These are phyloP conservation scores for Euphorbia schlechtendalii DNA, from an alignment of 441 rosid genomes.

Conservation along the genomic window DNA sequence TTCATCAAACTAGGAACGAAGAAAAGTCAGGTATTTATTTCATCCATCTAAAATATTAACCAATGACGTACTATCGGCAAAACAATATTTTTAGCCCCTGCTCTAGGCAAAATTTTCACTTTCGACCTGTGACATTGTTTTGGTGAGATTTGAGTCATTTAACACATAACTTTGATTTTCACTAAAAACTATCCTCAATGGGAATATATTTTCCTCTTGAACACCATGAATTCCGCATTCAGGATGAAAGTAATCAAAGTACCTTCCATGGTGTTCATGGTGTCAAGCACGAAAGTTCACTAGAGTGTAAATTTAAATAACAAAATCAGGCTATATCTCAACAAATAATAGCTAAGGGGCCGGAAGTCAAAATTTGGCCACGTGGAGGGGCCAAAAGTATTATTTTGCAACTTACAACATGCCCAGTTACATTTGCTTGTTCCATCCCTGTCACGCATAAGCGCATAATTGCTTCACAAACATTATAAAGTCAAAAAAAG, in stretches of 20 bases:
- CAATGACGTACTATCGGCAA: neutral
- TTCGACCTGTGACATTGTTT: no score
- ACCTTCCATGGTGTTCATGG: no score
- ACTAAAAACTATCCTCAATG: neutral
- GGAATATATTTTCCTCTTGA: neutral
- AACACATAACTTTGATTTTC: neutral
- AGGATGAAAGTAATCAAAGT: neutral
- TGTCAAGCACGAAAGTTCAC: no score
- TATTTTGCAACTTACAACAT: neutral
- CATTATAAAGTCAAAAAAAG: constrained; percentile 4
- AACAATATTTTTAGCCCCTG: neutral
- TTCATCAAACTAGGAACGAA: neutral
- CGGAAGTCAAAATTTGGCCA: no score
- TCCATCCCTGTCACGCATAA: neutral
- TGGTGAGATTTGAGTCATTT: no score
- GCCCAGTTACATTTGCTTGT: neutral
- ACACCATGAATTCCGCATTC: neutral
- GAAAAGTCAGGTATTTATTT: neutral
- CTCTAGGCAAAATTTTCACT: neutral
- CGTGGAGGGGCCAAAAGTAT: neutral
- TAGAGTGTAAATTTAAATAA: no score
- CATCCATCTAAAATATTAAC: neutral
- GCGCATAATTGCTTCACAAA: neutral
- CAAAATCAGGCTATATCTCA: no score
- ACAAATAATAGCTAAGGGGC: no score